Evolutionary conservation across 2,329 filamentous ascomycete genomes (phyloP).

Genomic region (Cephalotrichum gorgonifer): DNA sequence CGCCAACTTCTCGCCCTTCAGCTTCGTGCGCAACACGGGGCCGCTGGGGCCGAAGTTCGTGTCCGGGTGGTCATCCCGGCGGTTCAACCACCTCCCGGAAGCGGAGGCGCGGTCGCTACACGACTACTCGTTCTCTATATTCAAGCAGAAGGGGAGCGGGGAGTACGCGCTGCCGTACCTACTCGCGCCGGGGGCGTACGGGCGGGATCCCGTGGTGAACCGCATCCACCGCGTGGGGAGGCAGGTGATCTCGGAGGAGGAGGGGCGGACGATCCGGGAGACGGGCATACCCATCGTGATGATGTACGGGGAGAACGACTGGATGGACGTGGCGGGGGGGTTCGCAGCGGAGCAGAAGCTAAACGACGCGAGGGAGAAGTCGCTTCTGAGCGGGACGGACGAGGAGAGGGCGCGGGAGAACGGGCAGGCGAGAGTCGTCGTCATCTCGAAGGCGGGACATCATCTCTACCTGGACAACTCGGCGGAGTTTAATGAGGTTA

Average conservation of each 20-base stretch:
- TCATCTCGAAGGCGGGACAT: conserved; percentile 55
- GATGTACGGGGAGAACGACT: conserved; percentile 97
- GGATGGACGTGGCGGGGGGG: conserved; percentile 93
- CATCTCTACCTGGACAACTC: conserved; percentile 52
- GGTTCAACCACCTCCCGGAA: conserved; percentile 78
- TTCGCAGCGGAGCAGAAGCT: conserved; percentile 71
- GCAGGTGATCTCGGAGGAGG: conserved; percentile 36
- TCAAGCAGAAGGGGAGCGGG: conserved; percentile 82
- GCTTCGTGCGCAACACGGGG: conserved; percentile 75
- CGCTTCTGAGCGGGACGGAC: conserved; percentile 49
- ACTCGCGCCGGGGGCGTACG: conserved; percentile 86
- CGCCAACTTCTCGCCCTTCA: conserved; percentile 91
- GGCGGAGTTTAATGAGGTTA: conserved; percentile 43
- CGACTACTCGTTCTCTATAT: conserved; percentile 88
- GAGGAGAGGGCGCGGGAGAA: conserved; percentile 65
- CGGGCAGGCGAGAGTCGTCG: conserved; percentile 70
- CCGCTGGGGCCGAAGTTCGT: conserved; percentile 86
- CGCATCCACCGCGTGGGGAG: conserved; percentile 79
- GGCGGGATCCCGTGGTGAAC: conserved; percentile 75
- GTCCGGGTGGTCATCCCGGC: conserved; percentile 86
- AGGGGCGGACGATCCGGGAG: conserved; percentile 24
- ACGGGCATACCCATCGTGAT: conserved; percentile 75
- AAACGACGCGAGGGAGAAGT: conserved; percentile 51
- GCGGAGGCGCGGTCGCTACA: conserved; percentile 78
- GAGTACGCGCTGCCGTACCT: conserved; percentile 92